Evolutionary conservation across 441 rosid genomes (phyloP).

Genomic region (Flueggea neowawraea): DNA sequence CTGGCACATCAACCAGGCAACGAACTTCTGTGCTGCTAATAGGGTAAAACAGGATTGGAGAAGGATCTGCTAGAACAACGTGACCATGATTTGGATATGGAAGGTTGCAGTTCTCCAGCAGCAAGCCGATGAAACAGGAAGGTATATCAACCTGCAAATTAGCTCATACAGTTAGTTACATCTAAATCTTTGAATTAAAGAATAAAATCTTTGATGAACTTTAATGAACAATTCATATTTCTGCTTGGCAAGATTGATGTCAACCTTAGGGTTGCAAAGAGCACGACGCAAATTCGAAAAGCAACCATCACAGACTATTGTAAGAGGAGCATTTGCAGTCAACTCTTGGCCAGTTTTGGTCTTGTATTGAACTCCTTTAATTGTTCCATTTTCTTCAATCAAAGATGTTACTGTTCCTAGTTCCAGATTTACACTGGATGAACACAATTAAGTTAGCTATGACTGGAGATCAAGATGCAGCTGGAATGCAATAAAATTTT

Average conservation of each 20-base stretch:
- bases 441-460: no score
- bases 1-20: slow-evolving; percentile 19
- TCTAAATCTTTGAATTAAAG: neutral
- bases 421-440: slow-evolving; percentile 8
- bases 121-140: slow-evolving; percentile 15
- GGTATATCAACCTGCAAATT: slow-evolving; percentile 15
- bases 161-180: neutral
- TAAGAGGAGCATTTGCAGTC: slow-evolving; percentile 14
- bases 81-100: slow-evolving; percentile 18
- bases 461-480: no score
- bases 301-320: slow-evolving; percentile 19
- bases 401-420: slow-evolving; percentile 18
- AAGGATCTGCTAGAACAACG: slow-evolving; percentile 12
- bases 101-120: slow-evolving; percentile 16
- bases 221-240: neutral
- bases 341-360: slow-evolving; percentile 8
- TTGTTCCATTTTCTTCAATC: slow-evolving; percentile 9
- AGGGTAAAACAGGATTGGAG: slow-evolving; percentile 16
- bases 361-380: slow-evolving; percentile 16
- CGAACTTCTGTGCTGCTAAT: slow-evolving; percentile 12
- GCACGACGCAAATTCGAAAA: slow-evolving; percentile 15
- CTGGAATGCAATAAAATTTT: no score
- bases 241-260: neutral
- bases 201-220: neutral
- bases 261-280: slow-evolving; percentile 19